Base-by-base conservation (phyloP, 2,329 filamentous ascomycete species). In the Ilyonectria sp. region DNA sequence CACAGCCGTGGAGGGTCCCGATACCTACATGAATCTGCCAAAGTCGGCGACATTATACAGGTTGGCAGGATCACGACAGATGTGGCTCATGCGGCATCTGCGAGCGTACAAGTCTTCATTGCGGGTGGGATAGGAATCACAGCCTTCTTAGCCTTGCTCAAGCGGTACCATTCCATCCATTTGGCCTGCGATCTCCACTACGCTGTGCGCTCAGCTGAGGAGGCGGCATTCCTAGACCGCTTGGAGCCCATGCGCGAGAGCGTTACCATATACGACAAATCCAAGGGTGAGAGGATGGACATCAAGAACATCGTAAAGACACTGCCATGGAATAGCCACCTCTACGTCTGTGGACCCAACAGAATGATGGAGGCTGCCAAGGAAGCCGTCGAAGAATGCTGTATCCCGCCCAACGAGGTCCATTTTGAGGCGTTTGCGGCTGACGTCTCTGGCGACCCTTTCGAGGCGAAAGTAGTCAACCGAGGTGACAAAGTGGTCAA, bases 91-190 rank as follows among this genome's bases (percentile, higher is more conserved):
- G 81, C 80, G 0, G 74, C 65, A 2, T 79, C 83, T 1, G 87
- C 87, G 8, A 88, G 87, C 69, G 83, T 87, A 56, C 90, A 92
- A 69, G 82, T 92, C 44, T 88, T 92, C 72, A 86, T 93, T 33
- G 89, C 85, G 0, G 90, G 88, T 10, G 91, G 90, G 0, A 89
- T 92, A 33, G 91, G 90, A 0, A 86, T 92, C 68, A 92, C 91
- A 2, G 90, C 90, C 0, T 92, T 92, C 69, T 74, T 92, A 9
- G 73, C 81, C 1, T 79, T 89, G 26, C 74, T 88, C 3, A 78
- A 85, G 55, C 59, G 33, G 1, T 83, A 84, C 66, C 75, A 79
- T 17, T 35, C 71, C 5, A 85, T 86, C 65, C 82, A 89, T 72
- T 86, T 79, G 75, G 84, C 85, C 63, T 85, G 84, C 43, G 80